Evolutionary conservation across 306 rosid species (phyloP).

Genomic region (Trifolium fragiferum): DNA sequence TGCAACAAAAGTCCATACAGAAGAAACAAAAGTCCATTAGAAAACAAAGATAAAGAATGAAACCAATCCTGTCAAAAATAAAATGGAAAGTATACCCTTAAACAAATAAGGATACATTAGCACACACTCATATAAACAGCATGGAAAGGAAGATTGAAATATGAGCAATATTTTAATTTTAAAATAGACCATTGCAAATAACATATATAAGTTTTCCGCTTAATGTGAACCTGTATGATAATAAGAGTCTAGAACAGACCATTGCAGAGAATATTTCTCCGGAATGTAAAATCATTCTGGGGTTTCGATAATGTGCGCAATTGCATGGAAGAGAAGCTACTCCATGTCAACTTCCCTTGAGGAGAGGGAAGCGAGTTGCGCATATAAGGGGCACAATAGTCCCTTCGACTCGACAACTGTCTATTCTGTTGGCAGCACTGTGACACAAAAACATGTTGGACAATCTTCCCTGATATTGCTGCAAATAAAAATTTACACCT

Average conservation of each 20-base stretch:
- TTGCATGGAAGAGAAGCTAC: constrained; percentile 74
- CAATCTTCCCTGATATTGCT: constrained; percentile 89
- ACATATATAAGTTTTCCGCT: constrained; percentile 39
- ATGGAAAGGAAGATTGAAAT: background rate
- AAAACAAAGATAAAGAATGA: constrained; percentile 17
- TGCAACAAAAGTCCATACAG: constrained; percentile 51
- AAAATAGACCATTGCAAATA: background rate
- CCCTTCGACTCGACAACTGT: constrained; percentile 59
- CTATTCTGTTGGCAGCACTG: constrained; percentile 76
- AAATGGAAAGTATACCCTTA: constrained; percentile 24
- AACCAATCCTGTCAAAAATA: constrained; percentile 23
- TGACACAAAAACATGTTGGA: constrained; percentile 81
- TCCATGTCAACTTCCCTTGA: constrained; percentile 88
- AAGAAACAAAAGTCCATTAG: constrained; percentile 32
- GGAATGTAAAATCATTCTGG: constrained; percentile 55
- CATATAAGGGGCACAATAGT: constrained; percentile 67
- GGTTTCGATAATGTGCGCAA: constrained; percentile 68
- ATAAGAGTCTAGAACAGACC: constrained; percentile 96
- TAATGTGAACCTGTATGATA: constrained; percentile 56
- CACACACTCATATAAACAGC: constrained; percentile 5
- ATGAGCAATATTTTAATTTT: constrained; percentile 33
- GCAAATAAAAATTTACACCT: constrained; percentile 75
- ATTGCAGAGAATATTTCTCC: constrained; percentile 74
- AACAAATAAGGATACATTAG: constrained; percentile 16
- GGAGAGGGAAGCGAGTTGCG: constrained; percentile 72